phyloP scores from a whole-genome alignment of 495 filamentous ascomycete genomes.

The Penicillium lagena region DNA sequence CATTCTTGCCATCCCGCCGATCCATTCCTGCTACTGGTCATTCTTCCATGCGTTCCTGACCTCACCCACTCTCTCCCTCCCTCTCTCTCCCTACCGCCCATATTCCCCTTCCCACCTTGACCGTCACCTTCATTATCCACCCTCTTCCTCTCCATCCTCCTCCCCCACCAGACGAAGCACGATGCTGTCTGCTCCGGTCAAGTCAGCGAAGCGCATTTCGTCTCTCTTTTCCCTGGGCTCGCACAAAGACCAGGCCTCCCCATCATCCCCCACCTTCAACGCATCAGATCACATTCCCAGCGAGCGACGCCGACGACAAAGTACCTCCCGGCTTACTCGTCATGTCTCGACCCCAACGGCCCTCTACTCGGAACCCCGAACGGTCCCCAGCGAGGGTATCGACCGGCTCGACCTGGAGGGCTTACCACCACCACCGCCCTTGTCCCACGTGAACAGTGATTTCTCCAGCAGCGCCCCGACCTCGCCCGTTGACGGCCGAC shows the following conservation, averaged over 20 bases:
- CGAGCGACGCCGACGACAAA: constrained; percentile 18
- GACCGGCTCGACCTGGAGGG: constrained; percentile 28
- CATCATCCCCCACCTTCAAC: constrained; percentile 19
- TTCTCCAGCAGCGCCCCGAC: constrained; percentile 27
- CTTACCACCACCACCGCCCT: constrained; percentile 38
- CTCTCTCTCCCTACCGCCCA: constrained; percentile 2
- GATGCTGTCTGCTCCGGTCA: constrained; percentile 44
- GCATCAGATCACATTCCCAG: constrained; percentile 19
- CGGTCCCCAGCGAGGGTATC: constrained; percentile 18
- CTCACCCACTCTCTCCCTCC: constrained; percentile 3
- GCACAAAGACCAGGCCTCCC: constrained; percentile 28
- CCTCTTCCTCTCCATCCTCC: constrained; percentile 3
- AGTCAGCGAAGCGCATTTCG: constrained; percentile 44
- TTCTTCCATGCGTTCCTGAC: constrained; percentile 16
- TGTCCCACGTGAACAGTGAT: constrained; percentile 36
- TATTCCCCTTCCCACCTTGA: constrained; percentile 1
- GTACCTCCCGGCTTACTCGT: constrained; percentile 31
- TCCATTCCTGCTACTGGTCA: constrained; percentile 29
- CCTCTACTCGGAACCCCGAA: constrained; percentile 22
- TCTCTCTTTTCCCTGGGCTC: constrained; percentile 40
- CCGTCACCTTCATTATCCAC: constrained; percentile 3
- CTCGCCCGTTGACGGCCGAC: constrained; percentile 26
- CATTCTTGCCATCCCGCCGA: constrained; percentile 40
- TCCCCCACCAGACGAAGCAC: constrained; percentile 8
- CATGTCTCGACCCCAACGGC: constrained; percentile 30